Base-by-base conservation (phyloP, 2,329 filamentous ascomycete genomes). In the Botrytis fragariae region DNA sequence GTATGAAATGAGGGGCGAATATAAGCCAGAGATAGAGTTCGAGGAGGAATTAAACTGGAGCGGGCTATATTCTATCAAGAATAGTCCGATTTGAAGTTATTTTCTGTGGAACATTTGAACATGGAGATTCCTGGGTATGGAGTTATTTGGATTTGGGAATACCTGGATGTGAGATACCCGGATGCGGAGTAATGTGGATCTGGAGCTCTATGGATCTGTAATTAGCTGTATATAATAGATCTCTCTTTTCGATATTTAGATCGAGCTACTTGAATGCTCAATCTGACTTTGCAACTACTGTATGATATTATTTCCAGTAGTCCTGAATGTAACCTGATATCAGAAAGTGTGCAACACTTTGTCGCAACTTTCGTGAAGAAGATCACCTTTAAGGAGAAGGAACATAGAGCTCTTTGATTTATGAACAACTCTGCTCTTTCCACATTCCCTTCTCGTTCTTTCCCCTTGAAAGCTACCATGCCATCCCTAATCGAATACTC, bases 21-120 rank as follows among this genome's bases (percentile, higher is more conserved):
- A 7, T n/a, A 68, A 42, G 35, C 25, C 9, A 6, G 25, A 57
- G 2, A 18, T 4, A 18, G 3, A 14, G 4, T 39, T 18, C 0
- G 69, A 64, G 42, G 69, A 65, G 16, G 60, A 54, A 5, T 51
- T 64, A 8, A 37, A 32, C 2, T 71, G 69, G 69, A 35, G 29
- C 4, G 69, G 69, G 9, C 51, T 71, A n/a, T 71, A 65, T 44
- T n/a, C 42, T 9, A 63, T 71, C 10, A 54, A n/a, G 20, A n/a
- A 35, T 10, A 18, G 5, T 48, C 37, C 3, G 32, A 18, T 18
- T 18, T 68, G 16, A 35, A 29, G 4, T 29, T 29, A 20, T 51
- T 39, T 8, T 39, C 9, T 39, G 64, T 5, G 25, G 2, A 42
- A 16, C 1, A 8, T 10, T 42, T 62, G 37, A 39, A 20, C 20